Evolutionary conservation across 2,329 filamentous ascomycete species (phyloP).

Genomic region (Fusarium begoniae): DNA sequence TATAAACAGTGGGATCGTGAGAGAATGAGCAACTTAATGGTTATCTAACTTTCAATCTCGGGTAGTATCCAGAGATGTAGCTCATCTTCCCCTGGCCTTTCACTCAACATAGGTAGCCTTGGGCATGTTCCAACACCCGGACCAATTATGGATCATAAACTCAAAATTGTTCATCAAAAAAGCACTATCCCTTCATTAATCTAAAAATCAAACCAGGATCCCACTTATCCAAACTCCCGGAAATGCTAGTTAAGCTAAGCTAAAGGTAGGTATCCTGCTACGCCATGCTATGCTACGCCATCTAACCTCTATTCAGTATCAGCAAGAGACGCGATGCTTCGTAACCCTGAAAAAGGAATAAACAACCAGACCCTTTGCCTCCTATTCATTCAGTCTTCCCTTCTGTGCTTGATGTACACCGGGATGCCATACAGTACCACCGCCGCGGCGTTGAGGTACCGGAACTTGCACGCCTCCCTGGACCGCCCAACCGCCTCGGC

Average conservation of each 20-base stretch:
- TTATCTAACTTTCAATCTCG: neutral
- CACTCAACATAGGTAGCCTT: neutral
- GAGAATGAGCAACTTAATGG: neutral
- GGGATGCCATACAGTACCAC: conserved; percentile 96
- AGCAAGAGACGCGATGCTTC: conserved; percentile 4
- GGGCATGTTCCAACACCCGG: neutral
- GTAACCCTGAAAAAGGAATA: neutral
- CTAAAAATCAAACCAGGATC: conserved; percentile 8
- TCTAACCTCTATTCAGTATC: conserved; percentile 1
- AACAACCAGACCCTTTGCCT: conserved; percentile 12
- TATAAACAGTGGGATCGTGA: neutral
- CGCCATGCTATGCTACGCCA: conserved; percentile 19
- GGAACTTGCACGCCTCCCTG: conserved; percentile 82
- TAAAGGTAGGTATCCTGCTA: neutral
- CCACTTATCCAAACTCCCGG: conserved; percentile 32
- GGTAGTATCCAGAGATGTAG: neutral
- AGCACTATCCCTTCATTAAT: conserved; percentile 21
- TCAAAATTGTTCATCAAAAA: neutral
- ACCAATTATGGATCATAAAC: neutral
- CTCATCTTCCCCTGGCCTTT: neutral
- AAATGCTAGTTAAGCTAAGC: conserved; percentile 11
- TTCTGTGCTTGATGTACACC: conserved; percentile 71
- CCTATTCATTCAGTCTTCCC: conserved; percentile 36
- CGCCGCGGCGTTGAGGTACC: conserved; percentile 92
- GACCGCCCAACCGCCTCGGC: conserved; percentile 84